phyloP scores from a whole-genome alignment of 257 asterid species.

The Rauvolfia tetraphylla region DNA sequence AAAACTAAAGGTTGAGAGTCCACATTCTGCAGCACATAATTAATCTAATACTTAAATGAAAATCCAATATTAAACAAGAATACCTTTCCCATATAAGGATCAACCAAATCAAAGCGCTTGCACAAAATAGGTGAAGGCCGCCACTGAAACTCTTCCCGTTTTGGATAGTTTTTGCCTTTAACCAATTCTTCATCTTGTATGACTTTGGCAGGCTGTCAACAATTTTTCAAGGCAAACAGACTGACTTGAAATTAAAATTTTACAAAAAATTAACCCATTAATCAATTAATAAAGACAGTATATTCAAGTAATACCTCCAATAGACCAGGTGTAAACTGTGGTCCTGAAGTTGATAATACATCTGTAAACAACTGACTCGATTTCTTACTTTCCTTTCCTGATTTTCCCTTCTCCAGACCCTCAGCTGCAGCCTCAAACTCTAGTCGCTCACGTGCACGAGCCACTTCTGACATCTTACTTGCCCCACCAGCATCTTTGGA shows the following conservation, averaged over 20 bases:
- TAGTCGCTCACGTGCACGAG: conserved; percentile 95
- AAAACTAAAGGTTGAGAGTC: neutral
- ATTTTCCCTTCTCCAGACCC: conserved; percentile 52
- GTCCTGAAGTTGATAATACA: conserved; percentile 45
- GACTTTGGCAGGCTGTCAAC: conserved; percentile 46
- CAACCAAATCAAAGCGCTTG: conserved; percentile 94
- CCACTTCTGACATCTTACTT: conserved; percentile 89
- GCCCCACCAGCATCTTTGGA: conserved; percentile 77
- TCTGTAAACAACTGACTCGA: conserved; percentile 51
- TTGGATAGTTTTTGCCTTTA: conserved; percentile 55
- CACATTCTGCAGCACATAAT: neutral
- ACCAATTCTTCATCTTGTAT: conserved; percentile 44
- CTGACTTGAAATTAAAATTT: conserved; percentile 3
- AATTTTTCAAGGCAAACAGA: conserved; percentile 15
- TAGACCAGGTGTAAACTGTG: conserved; percentile 71
- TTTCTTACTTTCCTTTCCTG: conserved; percentile 40
- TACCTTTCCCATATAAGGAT: conserved; percentile 99
- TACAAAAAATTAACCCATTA: too few relatives aligned
- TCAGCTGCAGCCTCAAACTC: conserved; percentile 87
- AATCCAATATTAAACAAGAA: neutral
- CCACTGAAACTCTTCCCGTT: conserved; percentile 91
- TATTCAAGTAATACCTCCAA: conserved; percentile 48
- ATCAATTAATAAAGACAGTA: conserved; percentile 3
- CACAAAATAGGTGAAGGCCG: conserved; percentile 86
- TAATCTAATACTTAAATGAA: neutral